Percentiles rank a stretch among this genome's conserved stretches.
These are phyloP conservation scores for Juglanconis sp. DNA, from an alignment of 2,329 filamentous ascomycete species.

Conservation along the genomic window DNA sequence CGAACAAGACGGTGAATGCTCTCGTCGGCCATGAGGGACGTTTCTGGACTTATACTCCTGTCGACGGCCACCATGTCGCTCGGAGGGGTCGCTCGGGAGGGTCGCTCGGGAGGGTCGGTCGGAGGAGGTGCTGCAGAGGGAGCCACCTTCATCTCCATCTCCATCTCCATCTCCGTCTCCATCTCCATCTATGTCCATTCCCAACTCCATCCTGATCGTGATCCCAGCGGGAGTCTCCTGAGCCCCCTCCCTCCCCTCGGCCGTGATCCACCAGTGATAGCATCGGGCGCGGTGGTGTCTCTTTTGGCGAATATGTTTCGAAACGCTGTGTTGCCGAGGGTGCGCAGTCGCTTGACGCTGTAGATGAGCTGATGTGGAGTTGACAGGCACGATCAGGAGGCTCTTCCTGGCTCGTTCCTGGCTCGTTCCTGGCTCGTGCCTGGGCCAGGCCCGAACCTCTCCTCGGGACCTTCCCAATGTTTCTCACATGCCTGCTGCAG, in stretches of 20 bases:
- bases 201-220: not conserved
- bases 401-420: not conserved
- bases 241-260: not conserved
- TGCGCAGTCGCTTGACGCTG: constrained; percentile 8
- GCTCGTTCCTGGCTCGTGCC: not conserved
- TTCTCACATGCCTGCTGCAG: not conserved
- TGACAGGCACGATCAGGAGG: not conserved
- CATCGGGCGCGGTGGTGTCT: not conserved
- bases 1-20: not conserved
- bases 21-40: not conserved
- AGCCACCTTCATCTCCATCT: too few species aligned
- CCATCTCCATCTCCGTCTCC: not conserved
- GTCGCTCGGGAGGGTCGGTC: too few species aligned
- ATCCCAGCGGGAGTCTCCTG: not conserved
- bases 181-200: not conserved
- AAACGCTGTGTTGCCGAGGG: constrained; percentile 4
- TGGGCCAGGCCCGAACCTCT: not conserved
- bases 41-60: not conserved
- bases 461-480: too few species aligned
- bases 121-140: too few species aligned
- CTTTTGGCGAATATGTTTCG: constrained; percentile 14
- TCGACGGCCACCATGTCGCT: too few species aligned
- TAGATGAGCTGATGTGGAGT: constrained; percentile 12
- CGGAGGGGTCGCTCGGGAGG: too few species aligned
- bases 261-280: not conserved